phyloP scores from a whole-genome alignment of 345 rosid genomes.

The Trapa incisa region DNA sequence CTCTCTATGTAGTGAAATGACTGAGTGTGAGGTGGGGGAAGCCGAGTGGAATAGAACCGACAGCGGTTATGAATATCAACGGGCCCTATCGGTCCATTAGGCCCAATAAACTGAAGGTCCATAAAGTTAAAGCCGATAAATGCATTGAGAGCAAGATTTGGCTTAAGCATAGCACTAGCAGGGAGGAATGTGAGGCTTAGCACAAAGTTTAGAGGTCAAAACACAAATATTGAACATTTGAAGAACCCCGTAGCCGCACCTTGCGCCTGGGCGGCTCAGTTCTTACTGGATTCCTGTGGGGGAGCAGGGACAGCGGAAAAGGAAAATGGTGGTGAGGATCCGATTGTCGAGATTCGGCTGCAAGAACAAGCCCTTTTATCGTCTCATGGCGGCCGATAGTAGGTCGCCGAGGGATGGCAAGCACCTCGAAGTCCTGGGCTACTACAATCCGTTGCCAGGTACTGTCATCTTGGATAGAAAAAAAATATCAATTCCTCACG shows the following conservation, averaged over 20 bases:
- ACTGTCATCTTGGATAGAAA: neutral
- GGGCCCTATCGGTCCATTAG: no score
- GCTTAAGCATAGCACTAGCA: no score
- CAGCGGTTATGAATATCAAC: no score
- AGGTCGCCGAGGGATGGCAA: constrained; percentile 79
- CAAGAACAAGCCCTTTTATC: constrained; percentile 57
- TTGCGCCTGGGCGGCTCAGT: neutral
- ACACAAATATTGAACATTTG: neutral
- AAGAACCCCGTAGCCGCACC: neutral
- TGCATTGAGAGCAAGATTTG: no score
- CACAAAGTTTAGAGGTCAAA: neutral
- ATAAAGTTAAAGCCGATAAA: no score
- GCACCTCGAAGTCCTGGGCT: constrained; percentile 72
- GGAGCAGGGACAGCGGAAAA: neutral
- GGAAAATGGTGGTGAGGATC: constrained; percentile 61
- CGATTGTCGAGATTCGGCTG: constrained; percentile 70
- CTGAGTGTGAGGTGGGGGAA: no score
- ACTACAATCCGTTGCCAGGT: constrained; percentile 77
- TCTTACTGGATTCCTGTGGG: neutral
- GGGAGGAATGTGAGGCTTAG: neutral
- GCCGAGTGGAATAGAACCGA: no score
- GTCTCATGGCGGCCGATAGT: constrained; percentile 73
- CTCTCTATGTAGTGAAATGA: no score
- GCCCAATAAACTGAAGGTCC: no score
- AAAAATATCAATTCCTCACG: neutral